phyloP scores from a whole-genome alignment of 495 filamentous ascomycete species.

The Hypoxylon subgilvum region DNA sequence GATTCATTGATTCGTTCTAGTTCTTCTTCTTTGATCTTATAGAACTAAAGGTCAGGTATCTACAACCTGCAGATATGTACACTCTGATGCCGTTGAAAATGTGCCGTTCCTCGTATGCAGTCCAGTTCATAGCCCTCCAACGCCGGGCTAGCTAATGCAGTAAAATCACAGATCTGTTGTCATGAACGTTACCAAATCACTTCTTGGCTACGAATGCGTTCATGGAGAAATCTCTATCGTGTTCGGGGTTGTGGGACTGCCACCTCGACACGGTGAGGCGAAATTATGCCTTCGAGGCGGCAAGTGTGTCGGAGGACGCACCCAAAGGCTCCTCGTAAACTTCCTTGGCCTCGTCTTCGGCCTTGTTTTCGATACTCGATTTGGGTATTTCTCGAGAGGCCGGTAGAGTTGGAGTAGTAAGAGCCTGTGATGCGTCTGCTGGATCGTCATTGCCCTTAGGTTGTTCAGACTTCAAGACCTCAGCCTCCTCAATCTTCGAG shows the following conservation, averaged over 20 bases:
- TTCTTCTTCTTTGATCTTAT: no score
- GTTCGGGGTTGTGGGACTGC: not conserved
- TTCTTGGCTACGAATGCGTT: not conserved
- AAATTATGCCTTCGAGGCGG: not conserved
- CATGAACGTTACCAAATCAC: not conserved
- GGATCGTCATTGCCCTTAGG: not conserved
- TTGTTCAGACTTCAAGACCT: not conserved
- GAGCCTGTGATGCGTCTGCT: not conserved
- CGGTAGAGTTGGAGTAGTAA: not conserved
- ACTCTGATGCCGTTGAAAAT: no score
- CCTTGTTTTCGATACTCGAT: not conserved
- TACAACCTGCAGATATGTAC: no score
- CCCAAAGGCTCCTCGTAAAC: conserved; percentile 20
- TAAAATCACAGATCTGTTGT: conserved; percentile 13
- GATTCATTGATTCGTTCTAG: no score
- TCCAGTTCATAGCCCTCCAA: no score
- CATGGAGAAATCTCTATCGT: not conserved
- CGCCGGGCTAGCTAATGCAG: conserved; percentile 32
- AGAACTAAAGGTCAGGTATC: no score
- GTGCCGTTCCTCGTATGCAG: no score
- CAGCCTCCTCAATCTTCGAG: not conserved
- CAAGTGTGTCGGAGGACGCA: conserved; percentile 13
- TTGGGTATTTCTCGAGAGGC: conserved; percentile 3
- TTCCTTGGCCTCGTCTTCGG: no score
- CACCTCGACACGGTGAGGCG: not conserved